Percentiles rank a stretch among this genome's conserved stretches.
Evolutionary conservation across 305 asterid genomes (phyloP).

Genomic region (Withania somnifera): DNA sequence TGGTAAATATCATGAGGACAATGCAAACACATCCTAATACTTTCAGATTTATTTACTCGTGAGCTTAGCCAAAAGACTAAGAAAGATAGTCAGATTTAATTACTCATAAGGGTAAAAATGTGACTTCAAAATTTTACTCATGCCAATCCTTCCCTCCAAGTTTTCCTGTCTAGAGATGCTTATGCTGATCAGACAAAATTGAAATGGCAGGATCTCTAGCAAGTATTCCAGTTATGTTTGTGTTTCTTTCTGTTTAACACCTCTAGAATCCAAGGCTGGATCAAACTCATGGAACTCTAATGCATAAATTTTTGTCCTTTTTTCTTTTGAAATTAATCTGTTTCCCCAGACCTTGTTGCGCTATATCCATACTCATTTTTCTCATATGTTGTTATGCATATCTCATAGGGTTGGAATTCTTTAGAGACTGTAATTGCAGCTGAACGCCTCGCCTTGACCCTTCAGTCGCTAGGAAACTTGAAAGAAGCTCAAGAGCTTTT

Average conservation of each 20-base stretch:
- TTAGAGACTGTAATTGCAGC: constrained; percentile 73
- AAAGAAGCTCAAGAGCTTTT: constrained; percentile 73
- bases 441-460: constrained; percentile 75
- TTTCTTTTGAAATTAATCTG: background rate
- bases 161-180: background rate
- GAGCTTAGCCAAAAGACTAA: background rate
- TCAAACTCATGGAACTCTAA: background rate
- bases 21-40: background rate
- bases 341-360: background rate
- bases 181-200: background rate
- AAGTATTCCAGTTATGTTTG: background rate
- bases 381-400: background rate
- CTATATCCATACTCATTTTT: background rate
- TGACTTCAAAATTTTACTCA: background rate
- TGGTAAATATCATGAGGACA: background rate
- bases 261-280: background rate
- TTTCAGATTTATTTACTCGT: background rate
- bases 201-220: background rate
- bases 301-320: background rate
- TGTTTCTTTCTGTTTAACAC: background rate
- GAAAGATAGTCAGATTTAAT: background rate
- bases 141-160: background rate
- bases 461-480: constrained; percentile 52
- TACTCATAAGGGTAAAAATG: background rate
- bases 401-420: constrained; percentile 71